Evolutionary conservation across 495 filamentous ascomycete species (phyloP), one percentile per base, ranked within the genome.

Genomic region (Lophium mytilinum): DNA sequence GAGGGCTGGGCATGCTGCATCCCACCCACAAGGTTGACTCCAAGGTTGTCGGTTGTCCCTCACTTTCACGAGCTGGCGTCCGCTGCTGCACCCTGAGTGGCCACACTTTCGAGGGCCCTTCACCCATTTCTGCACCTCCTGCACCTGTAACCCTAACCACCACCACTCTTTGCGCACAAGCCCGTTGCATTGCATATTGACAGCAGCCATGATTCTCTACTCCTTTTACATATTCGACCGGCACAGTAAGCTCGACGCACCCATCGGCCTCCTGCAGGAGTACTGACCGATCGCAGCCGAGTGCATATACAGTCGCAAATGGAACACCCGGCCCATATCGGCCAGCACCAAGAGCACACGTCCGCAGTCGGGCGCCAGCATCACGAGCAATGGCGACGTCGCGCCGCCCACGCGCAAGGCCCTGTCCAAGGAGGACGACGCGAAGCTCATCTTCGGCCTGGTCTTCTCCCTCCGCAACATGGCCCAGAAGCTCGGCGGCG

Each of bases 151-250:
- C n/a, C n/a, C n/a, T n/a, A n/a, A 54, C 18, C 37, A 12, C 9
- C 19, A 30, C 9, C 41, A 43, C 42, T 19, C 9, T 43, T 21
- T 24, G 15, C 30, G 21, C 52, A 18, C 15, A 12, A 34, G 30
- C 35, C 49, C 21, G 12, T 21, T 35, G 45, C 60, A 18, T 17
- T 37, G 15, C 35, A 15, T n/a, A 14, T 8, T 52, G 15, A 42
- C 21, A 12, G 43, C 6, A 52, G 74, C 70, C 57, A 96, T 97
- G 93, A 82, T 86, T 54, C 87, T 97, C 67, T 96, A 95, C 73
- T 90, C 90, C 39, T 95, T 97, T 75, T 97, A 96, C 77, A 96
- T 98, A 67, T 98, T 98, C 65, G 93, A 98, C 72, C 86, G 93
- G 61, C 93, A 98, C 71, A 95, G 93, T 97, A 80, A 66, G 78